Evolutionary conservation across 2,329 filamentous ascomycete genomes (phyloP), one percentile per base, ranked within the genome.

Genomic region (Cladosporium oxysporum): DNA sequence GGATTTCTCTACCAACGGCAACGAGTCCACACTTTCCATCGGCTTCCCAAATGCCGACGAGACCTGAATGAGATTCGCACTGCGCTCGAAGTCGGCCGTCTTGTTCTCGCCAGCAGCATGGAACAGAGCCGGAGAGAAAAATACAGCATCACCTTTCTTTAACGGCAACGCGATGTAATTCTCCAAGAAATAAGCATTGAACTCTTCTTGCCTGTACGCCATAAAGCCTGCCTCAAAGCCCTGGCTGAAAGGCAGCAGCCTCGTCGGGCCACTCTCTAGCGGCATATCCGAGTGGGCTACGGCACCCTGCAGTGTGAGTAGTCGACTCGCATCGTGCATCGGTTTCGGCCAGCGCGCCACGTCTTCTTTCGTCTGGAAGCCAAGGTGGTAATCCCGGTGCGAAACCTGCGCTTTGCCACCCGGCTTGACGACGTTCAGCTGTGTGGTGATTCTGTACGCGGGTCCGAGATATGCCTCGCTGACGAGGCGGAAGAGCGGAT

Each of bases 341-440:
- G 80, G 80, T 47, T 79, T 80, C 0, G 87, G 87, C 66, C 83
- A 86, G 21, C 72, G 75, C 0, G 79, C 78, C 52, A 80, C 82
- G 1, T 76, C 76, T 7, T 80, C 80, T 2, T 79, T 72, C 0
- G 82, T 84, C 73, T 88, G 85, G 75, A 89, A 89, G 0, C 87
- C 87, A 1, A 90, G 80, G 70, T 89, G 87, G 71, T 89, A 89
- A 71, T 90, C 87, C 1, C 87, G 81, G 71, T 90, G 87, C 8
- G 79, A 79, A 31, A 83, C 81, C 71, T 90, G 87, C 0, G 87
- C 79, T 41, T 80, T 77, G 0, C 85, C 85, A 21, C 86, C 85
- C 0, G 87, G 86, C 50, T 83, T 82, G 10, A 89, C 87, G 58
- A 88, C 82, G 71, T 90, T 90, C 49, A 88, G 83, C 72, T 89